Percentiles rank a stretch among this genome's conserved stretches.
Evolutionary conservation across 768 basidiomycete species (phyloP).

Genomic region (Holtermannia corniformis): DNA sequence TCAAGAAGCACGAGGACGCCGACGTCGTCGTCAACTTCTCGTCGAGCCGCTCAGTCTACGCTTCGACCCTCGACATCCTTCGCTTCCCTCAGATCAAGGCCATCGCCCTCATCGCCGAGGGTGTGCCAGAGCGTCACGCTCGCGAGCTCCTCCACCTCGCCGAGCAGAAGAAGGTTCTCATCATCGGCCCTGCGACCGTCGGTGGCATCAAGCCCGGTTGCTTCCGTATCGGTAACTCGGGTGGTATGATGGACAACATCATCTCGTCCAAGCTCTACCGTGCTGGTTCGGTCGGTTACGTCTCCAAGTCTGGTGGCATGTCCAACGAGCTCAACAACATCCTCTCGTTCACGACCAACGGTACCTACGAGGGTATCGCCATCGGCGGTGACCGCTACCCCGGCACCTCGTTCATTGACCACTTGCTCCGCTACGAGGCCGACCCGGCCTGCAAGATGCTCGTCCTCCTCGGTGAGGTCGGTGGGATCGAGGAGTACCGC

Average conservation of each 20-base stretch:
- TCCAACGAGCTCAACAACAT: conserved; percentile 99
- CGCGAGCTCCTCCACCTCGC: conserved; percentile 90
- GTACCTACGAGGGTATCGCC: conserved; percentile 99
- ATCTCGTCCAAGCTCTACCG: conserved; percentile 98
- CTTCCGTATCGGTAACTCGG: conserved; percentile 99
- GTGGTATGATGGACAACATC: conserved; percentile 99
- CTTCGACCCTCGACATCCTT: conserved; percentile 85
- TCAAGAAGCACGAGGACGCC: conserved; percentile 88
- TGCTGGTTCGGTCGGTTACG: conserved; percentile 92
- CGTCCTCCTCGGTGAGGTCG: conserved; percentile 95
- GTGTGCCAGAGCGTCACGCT: conserved; percentile 96
- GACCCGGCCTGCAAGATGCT: conserved; percentile 99
- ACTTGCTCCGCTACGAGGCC: conserved; percentile 90
- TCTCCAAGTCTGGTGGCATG: conserved; percentile 99
- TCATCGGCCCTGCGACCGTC: conserved; percentile 94
- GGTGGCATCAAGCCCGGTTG: conserved; percentile 99
- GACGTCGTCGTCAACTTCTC: conserved; percentile 99
- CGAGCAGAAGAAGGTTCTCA: conserved; percentile 72
- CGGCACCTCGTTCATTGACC: conserved; percentile 97
- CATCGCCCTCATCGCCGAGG: conserved; percentile 93
- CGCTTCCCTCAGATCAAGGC: conserved; percentile 58
- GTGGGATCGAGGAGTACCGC: conserved; percentile 97
- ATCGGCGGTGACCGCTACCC: conserved; percentile 99
- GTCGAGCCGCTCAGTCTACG: conserved; percentile 83
- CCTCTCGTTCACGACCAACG: conserved; percentile 87